These are phyloP conservation scores for Garcia nutans DNA, from an alignment of 345 rosid species.

Conservation along the genomic window DNA sequence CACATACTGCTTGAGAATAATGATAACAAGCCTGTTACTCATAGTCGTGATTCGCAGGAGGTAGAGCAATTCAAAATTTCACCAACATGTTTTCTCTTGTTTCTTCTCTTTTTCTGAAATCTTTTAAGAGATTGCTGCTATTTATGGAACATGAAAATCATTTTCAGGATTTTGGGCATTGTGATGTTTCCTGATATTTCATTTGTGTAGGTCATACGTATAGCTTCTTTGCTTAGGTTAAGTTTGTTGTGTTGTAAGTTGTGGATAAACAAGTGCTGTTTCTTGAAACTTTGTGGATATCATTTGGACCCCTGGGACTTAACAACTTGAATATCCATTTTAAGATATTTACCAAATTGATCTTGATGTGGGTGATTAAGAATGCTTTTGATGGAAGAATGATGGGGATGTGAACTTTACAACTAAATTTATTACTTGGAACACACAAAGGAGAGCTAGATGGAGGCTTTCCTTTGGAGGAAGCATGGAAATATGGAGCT, in stretches of 20 bases:
- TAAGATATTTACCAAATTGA: not conserved
- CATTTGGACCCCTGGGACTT: not conserved
- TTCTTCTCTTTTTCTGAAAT: not conserved
- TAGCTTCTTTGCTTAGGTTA: not conserved
- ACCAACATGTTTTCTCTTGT: not conserved
- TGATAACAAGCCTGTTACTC: slow-evolving; percentile 77
- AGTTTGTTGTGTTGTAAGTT: not conserved
- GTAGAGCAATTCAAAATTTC: slow-evolving; percentile 23
- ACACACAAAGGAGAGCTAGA: not conserved
- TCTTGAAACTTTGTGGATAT: not conserved
- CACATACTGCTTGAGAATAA: slow-evolving; percentile 65
- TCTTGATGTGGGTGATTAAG: not conserved
- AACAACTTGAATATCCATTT: too few relatives aligned
- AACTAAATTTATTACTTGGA: not conserved
- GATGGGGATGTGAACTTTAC: not conserved
- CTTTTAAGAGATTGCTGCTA: not conserved
- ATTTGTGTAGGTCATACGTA: not conserved
- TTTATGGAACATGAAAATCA: too few relatives aligned
- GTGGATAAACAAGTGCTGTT: not conserved
- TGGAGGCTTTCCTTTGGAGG: too few relatives aligned
- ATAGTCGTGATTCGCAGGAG: slow-evolving; percentile 80
- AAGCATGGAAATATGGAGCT: too few relatives aligned
- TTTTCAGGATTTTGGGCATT: not conserved
- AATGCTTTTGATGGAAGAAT: not conserved
- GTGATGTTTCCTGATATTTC: not conserved